Evolutionary conservation across 306 rosid species (phyloP), one percentile per base, ranked within the genome.

Genomic region (Mimosa bimucronata): DNA sequence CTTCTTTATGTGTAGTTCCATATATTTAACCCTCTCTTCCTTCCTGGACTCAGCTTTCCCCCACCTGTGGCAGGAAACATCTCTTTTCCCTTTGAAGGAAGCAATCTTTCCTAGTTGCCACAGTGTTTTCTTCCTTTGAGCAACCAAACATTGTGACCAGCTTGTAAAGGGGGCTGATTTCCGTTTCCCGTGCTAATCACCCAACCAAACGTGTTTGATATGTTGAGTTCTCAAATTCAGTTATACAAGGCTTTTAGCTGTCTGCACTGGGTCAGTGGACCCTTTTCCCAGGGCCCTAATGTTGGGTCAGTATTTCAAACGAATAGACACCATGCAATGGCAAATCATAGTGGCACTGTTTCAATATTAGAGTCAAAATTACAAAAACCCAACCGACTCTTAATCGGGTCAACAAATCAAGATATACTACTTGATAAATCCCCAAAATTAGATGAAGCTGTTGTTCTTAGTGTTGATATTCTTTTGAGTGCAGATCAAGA

Each of bases 141-240:
- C 62, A 55, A 21, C 62, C 62, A 55, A 55, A 55, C 28, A 8
- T n/a, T 7, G 28, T 8, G 62, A 8, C 13, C 28, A n/a, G 62
- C 11, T 21, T 21, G 4, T 12, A 55, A 55, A n/a, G 29, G 62
- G 19, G 62, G 29, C 28, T 55, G 29, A 21, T 55, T 55, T 55
- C 12, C 4, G 9, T 21, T 55, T 55, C 61, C 18, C 26, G 5
- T 55, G 13, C 14, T 55, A 55, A 55, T n/a, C 6, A 12, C 13
- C 62, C 29, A 21, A 21, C 28, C 5, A 3, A 21, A 21, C 2
- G 28, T 55, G 13, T 55, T 85, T 42, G 73, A 57, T 86, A 80
- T 84, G 80, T 83, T 85, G 71, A 75, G 38, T 87, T 85, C 69
- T 75, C 83, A 73, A 40, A 80, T 75, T 73, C 83, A 87, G 26